These are phyloP conservation scores for Ceratobasidium sp. DNA, from an alignment of 1,284 basidiomycete genomes.

Conservation along the genomic window DNA sequence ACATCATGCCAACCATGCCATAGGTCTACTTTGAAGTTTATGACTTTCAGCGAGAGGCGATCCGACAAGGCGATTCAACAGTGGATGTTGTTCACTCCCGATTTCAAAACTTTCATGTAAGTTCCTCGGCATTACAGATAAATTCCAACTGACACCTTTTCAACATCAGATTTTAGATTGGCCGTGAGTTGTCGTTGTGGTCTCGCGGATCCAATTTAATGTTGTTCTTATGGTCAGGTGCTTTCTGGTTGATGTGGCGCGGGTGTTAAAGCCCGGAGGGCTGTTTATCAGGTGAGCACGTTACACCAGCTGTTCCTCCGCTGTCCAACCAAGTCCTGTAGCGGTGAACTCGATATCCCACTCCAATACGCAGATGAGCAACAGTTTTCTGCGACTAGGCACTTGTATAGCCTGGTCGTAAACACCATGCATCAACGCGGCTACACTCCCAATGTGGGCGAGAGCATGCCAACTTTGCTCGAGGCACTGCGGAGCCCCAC, in stretches of 20 bases:
- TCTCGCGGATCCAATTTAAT: background rate
- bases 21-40: constrained; percentile 15
- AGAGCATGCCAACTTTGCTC: background rate
- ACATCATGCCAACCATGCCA: background rate
- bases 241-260: constrained; percentile 8
- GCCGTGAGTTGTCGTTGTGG: constrained; percentile 7
- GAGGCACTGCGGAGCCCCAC: background rate
- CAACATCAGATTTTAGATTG: constrained; percentile 33
- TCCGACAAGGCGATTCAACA: background rate
- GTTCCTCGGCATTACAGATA: background rate
- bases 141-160: constrained; percentile 16
- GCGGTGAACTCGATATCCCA: constrained; percentile 24
- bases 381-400: background rate
- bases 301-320: background rate
- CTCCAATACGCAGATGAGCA: background rate
- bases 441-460: constrained; percentile 25
- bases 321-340: background rate
- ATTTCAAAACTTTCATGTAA: constrained; percentile 40
- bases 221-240: background rate
- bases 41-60: constrained; percentile 32
- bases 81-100: constrained; percentile 37
- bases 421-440: constrained; percentile 25
- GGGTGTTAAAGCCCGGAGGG: constrained; percentile 31
- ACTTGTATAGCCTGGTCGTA: constrained; percentile 23
- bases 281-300: constrained; percentile 28